phyloP scores from a whole-genome alignment of 2,329 filamentous ascomycete genomes.

The Penicillium hordei region DNA sequence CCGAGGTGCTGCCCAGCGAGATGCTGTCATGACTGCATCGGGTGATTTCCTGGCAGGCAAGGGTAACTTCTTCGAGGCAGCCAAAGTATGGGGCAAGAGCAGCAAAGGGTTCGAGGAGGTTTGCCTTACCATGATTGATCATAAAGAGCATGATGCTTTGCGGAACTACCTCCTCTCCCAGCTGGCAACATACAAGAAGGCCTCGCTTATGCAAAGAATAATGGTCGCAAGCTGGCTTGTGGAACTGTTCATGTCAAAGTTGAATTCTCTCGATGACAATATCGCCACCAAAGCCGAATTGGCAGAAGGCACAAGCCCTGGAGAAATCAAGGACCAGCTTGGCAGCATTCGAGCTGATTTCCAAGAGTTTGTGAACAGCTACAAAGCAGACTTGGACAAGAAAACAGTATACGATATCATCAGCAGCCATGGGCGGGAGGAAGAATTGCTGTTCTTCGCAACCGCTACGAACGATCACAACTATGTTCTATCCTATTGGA shows the following conservation, averaged over 20 bases:
- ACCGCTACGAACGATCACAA: constrained; percentile 87
- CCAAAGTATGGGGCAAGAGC: constrained; percentile 87
- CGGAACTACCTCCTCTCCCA: constrained; percentile 87
- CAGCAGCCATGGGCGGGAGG: constrained; percentile 89
- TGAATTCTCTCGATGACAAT: constrained; percentile 91
- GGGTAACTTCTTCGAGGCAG: constrained; percentile 80
- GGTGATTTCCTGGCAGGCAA: constrained; percentile 84
- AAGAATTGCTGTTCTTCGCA: constrained; percentile 88
- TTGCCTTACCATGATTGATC: constrained; percentile 84
- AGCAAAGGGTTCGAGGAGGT: constrained; percentile 98
- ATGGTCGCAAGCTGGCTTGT: constrained; percentile 96
- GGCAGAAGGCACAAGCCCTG: constrained; percentile 67
- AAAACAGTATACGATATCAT: constrained; percentile 96
- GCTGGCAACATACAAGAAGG: constrained; percentile 76
- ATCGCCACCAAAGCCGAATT: constrained; percentile 86
- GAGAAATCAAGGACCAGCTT: constrained; percentile 68
- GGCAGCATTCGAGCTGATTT: constrained; percentile 72
- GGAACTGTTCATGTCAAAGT: constrained; percentile 95
- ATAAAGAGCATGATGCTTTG: constrained; percentile 83
- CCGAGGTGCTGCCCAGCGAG: constrained; percentile 75
- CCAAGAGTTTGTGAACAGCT: constrained; percentile 79
- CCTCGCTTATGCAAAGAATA: constrained; percentile 83
- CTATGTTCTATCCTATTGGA: constrained; percentile 95
- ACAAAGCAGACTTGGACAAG: constrained; percentile 83
- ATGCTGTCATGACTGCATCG: constrained; percentile 86